Base-by-base conservation (phyloP, 768 basidiomycete species). In the Hericium rajendrae region DNA sequence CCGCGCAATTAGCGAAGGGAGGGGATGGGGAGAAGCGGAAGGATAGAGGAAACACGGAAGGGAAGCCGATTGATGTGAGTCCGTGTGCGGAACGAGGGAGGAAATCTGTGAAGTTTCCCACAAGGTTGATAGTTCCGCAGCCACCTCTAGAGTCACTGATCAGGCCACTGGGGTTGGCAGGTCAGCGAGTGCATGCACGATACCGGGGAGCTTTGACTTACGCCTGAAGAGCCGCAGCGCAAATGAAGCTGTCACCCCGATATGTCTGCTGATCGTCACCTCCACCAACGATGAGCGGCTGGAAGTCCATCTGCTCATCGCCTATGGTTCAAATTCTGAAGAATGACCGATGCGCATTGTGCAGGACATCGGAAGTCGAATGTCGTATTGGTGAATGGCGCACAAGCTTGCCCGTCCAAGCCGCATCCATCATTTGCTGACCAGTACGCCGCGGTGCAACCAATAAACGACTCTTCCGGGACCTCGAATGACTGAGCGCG, bases 361-460 rank as follows among this genome's bases (percentile, higher is more conserved):
- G 88, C 85, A 4, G 89, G 91, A 67, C 91, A 94, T 13, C 91
- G 82, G 65, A 94, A 88, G 59, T 88, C 79, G 65, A 86, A 81
- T 8, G 78, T 76, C 4, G 76, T 68, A 59, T 82, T 75, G 51
- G 75, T 72, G 66, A 88, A 87, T 0, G 88, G 88, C 13, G 70
- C 74, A 67, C 91, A 94, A 2, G 67, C 59, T 41, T 69, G 62
- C 2, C 90, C 91, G 61, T 92, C 71, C 32, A 91, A 71, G 20
- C 91, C 90, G 62, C 91, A 93, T 11, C 78, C 79, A 63, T 83
- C 81, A 60, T 88, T 80, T 22, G 78, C 73, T 2, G 74, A 60
- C 87, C 88, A 92, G 66, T 82, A 89, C 2, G 83, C 78, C 6
- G 84, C 76, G 6, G 85, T 86, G 65, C 88, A 90, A 39, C 73